phyloP scores from a whole-genome alignment of 371 early-diverging fungal genomes.

The Basidiobolus meristosporus region DNA sequence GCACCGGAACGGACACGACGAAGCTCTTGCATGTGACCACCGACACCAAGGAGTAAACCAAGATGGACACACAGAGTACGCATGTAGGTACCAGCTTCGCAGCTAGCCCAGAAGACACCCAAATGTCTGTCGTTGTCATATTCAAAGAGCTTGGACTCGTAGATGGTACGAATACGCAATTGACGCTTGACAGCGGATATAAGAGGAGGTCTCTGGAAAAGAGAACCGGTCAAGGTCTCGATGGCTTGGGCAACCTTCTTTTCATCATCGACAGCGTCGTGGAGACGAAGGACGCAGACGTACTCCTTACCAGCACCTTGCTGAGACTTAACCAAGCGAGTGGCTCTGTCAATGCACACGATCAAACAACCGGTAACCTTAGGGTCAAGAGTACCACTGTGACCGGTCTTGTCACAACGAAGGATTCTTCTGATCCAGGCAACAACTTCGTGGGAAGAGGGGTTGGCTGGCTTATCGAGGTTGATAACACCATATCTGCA shows the following conservation, averaged over 20 bases:
- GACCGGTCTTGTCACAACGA: constrained; percentile 98
- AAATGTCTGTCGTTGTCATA: constrained; percentile 90
- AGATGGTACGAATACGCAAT: constrained; percentile 97
- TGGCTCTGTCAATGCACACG: constrained; percentile 97
- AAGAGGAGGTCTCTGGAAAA: constrained; percentile 99
- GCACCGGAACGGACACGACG: constrained; percentile 96
- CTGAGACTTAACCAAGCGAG: constrained; percentile 97
- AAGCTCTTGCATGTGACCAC: constrained; percentile 99
- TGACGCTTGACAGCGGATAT: constrained; percentile 99
- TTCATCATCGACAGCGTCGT: constrained; percentile 78
- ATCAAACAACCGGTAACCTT: constrained; percentile 99
- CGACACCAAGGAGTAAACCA: constrained; percentile 90
- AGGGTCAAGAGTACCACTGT: constrained; percentile 98
- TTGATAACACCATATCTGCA: constrained; percentile 92
- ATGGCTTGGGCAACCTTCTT: constrained; percentile 72
- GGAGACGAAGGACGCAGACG: constrained; percentile 91
- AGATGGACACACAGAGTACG: constrained; percentile 98
- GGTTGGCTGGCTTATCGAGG: constrained; percentile 95
- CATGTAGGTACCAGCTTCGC: constrained; percentile 99
- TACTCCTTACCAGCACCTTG: constrained; percentile 99
- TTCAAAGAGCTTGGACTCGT: constrained; percentile 90
- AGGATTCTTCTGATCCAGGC: constrained; percentile 99
- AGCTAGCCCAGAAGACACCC: constrained; percentile 95
- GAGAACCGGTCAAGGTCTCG: constrained; percentile 91
- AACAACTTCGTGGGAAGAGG: constrained; percentile 99